Evolutionary conservation across 768 basidiomycete genomes (phyloP).

Genomic region (Dictyophora rubrovolvata): DNA sequence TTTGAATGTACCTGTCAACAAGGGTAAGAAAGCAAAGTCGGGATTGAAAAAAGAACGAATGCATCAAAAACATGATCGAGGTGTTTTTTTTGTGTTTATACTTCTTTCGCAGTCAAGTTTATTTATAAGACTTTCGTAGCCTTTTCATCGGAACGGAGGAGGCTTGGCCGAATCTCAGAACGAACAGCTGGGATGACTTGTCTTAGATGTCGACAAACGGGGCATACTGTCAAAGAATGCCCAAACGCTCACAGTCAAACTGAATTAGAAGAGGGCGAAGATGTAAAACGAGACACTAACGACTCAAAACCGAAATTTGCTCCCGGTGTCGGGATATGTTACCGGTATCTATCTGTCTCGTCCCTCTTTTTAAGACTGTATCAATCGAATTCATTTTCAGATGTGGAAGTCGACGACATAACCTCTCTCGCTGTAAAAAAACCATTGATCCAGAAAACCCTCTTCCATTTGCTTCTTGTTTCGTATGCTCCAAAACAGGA

Average conservation of each 20-base stretch:
- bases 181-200: conserved; percentile 55
- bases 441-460: conserved; percentile 51
- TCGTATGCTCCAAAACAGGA: conserved; percentile 75
- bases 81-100: conserved; percentile 3
- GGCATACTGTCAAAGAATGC: conserved; percentile 79
- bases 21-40: conserved; percentile 4
- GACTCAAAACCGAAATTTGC: background rate
- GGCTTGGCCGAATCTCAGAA: conserved; percentile 53
- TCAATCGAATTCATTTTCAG: conserved; percentile 27
- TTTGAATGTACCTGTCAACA: background rate
- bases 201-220: conserved; percentile 77
- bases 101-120: conserved; percentile 11
- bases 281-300: conserved; percentile 13
- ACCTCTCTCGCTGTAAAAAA: conserved; percentile 67
- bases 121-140: conserved; percentile 13
- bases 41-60: conserved; percentile 22
- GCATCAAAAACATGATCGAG: conserved; percentile 19
- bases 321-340: conserved; percentile 48
- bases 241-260: conserved; percentile 31
- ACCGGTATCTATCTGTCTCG: conserved; percentile 40
- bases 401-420: conserved; percentile 74
- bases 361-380: background rate
- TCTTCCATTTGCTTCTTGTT: conserved; percentile 84
- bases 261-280: conserved; percentile 17
- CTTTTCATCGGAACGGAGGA: conserved; percentile 43